A percentile compares a stretch with the other conserved stretches of the same genome.
Conservation (phyloP, 371 early-diverging fungal species). For the Rhizomucor miehei region DNA sequence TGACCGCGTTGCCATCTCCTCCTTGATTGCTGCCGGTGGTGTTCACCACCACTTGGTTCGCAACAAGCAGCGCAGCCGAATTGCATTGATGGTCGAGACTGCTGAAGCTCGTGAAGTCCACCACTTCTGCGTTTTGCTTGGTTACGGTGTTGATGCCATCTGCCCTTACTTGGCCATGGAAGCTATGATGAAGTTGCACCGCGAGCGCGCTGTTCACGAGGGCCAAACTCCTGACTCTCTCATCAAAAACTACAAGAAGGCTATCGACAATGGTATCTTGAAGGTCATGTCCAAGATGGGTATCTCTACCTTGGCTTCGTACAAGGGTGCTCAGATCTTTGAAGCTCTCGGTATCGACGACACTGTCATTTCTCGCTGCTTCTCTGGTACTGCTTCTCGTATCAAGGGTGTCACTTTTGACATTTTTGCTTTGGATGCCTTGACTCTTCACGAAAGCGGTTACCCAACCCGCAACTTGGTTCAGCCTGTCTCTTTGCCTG, state of each 20-base stretch:
- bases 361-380: slow-evolving; percentile 86
- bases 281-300: slow-evolving; percentile 99
- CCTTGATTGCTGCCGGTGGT: slow-evolving; percentile 87
- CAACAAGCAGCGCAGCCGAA: slow-evolving; percentile 82
- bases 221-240: slow-evolving; percentile 54
- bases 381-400: slow-evolving; percentile 92
- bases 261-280: slow-evolving; percentile 87
- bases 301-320: slow-evolving; percentile 94
- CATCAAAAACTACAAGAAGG: slow-evolving; percentile 81
- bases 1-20: slow-evolving; percentile 82
- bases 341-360: slow-evolving; percentile 93
- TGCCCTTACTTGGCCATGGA: slow-evolving; percentile 93
- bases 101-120: slow-evolving; percentile 97
- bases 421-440: slow-evolving; percentile 85
- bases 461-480: slow-evolving; percentile 76
- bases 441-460: slow-evolving; percentile 86
- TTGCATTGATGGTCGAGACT: slow-evolving; percentile 89
- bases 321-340: slow-evolving; percentile 98
- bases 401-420: slow-evolving; percentile 92
- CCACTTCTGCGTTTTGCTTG: slow-evolving; percentile 94
- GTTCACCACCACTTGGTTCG: slow-evolving; percentile 93
- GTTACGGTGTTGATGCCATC: slow-evolving; percentile 96
- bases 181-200: slow-evolving; percentile 82
- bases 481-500: slow-evolving; percentile 68
- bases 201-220: slow-evolving; percentile 70